Conservation (phyloP, 192 early-diverging fungal species). For the Piromyces finnis region DNA sequence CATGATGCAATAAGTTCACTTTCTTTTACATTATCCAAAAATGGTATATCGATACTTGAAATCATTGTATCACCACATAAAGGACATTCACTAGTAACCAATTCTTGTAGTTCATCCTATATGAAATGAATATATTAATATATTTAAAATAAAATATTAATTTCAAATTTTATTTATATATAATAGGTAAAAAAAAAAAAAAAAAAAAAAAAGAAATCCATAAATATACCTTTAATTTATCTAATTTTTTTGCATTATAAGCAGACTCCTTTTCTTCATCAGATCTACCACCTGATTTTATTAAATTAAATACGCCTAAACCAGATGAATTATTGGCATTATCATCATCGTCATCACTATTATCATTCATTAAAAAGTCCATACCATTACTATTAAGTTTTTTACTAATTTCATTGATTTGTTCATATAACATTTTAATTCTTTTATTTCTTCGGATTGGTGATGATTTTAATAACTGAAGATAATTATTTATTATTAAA, state of each 20-base stretch:
- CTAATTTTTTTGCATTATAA: conserved; percentile 5
- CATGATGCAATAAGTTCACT: conserved; percentile 29
- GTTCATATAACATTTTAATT: neutral
- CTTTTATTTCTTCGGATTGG: neutral
- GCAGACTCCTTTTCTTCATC: neutral
- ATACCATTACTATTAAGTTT: neutral
- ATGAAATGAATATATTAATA: conserved; percentile 2
- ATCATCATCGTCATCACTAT: neutral
- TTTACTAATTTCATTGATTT: neutral
- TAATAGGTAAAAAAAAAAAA: neutral
- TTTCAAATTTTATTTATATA: neutral
- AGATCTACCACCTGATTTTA: neutral
- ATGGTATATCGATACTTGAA: conserved; percentile 63
- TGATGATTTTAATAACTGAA: neutral
- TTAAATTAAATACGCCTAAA: too few species aligned
- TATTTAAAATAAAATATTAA: too few species aligned
- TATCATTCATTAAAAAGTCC: neutral
- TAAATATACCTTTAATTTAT: neutral
- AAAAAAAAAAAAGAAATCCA: too few species aligned
- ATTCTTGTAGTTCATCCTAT: conserved; percentile 53
- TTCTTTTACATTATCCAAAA: conserved; percentile 38
- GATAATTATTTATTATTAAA: too few species aligned
- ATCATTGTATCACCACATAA: conserved; percentile 96
- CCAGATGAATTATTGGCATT: neutral
- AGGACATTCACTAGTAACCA: conserved; percentile 73